Evolutionary conservation across 345 rosid species (phyloP), one percentile per base, ranked within the genome.

Genomic region (Turnera subulata): DNA sequence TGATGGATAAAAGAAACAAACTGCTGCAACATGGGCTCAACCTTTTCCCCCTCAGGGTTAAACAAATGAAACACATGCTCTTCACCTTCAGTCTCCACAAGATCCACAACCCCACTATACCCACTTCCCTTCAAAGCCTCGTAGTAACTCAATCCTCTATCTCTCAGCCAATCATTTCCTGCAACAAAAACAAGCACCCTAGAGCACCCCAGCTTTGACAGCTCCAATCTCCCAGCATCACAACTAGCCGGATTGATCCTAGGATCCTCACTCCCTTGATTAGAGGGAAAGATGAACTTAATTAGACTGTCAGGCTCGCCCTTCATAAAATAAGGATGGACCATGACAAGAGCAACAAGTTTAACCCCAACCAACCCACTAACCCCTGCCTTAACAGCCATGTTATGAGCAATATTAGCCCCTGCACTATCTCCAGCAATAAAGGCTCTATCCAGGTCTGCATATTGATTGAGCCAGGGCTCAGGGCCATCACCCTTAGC

Each of bases 141-240:
- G 24, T 51, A 48, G 44, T 72, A 80, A n/a, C 24, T 22, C 56
- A 47, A 64, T 1, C 82, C 85, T 13, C 71, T 42, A 13, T 53
- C 29, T 53, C 59, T 72, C 59, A 76, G 46, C 50, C 56, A 56
- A 46, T 78, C 82, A 11, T 52, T 45, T 58, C 46, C 74, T 1
- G 82, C 85, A 55, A 81, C 77, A 25, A 70, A 75, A 11, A 81
- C 80, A 18, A 75, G 58, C 56, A 66, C 80, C 55, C 48, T 65
- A 15, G 70, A 59, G 2, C 74, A 61, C n/a, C 61, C 59, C 69
- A 73, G 57, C 18, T 22, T 67, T 29, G 29, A 24, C 65, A 53
- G 65, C 21, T 81, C 56, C 52, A 73, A 69, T 8, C 35, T 29
- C 5, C 35, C 35, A 3, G 35, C 35, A 42, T 78, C 84, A 63